Conservation (phyloP, 495 filamentous ascomycete genomes). For the Barbatosphaeria neglecta region DNA sequence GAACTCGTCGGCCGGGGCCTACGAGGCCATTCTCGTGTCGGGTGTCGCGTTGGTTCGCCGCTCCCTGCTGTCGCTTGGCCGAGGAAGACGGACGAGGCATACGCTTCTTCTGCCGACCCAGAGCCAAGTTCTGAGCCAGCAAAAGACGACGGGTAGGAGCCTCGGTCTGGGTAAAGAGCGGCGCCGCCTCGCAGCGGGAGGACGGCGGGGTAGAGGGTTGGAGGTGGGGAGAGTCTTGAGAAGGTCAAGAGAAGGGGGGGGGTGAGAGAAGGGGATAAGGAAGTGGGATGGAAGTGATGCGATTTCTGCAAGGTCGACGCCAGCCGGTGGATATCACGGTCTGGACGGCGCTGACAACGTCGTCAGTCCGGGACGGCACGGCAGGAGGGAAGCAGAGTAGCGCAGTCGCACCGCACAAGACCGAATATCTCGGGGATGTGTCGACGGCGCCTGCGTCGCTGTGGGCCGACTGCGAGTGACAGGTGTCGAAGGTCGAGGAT, state of each 20-base stretch:
- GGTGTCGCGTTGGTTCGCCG: constrained; percentile 59
- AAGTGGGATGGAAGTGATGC: too few relatives aligned
- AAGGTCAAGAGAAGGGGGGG: too few relatives aligned
- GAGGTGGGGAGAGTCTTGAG: too few relatives aligned
- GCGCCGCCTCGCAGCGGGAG: not conserved
- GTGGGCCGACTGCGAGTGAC: not conserved
- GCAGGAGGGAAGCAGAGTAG: not conserved
- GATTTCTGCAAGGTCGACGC: too few relatives aligned
- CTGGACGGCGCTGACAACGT: too few relatives aligned
- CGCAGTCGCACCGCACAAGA: not conserved
- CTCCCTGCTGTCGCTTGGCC: constrained; percentile 55
- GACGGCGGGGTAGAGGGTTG: not conserved
- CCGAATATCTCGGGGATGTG: not conserved
- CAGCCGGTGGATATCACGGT: too few relatives aligned
- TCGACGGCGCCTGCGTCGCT: not conserved
- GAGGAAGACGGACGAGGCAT: constrained; percentile 63
- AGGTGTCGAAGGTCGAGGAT: too few relatives aligned
- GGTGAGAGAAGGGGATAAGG: too few relatives aligned
- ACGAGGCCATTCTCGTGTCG: constrained; percentile 82
- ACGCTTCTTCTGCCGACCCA: constrained; percentile 38
- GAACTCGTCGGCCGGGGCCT: constrained; percentile 71
- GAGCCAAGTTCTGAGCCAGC: constrained; percentile 40
- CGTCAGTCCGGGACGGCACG: too few relatives aligned
- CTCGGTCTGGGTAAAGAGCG: constrained; percentile 1
- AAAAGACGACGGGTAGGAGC: constrained; percentile 6